These are phyloP conservation scores for Coniferiporia weirii DNA, from an alignment of 1,284 basidiomycete species.

Conservation along the genomic window DNA sequence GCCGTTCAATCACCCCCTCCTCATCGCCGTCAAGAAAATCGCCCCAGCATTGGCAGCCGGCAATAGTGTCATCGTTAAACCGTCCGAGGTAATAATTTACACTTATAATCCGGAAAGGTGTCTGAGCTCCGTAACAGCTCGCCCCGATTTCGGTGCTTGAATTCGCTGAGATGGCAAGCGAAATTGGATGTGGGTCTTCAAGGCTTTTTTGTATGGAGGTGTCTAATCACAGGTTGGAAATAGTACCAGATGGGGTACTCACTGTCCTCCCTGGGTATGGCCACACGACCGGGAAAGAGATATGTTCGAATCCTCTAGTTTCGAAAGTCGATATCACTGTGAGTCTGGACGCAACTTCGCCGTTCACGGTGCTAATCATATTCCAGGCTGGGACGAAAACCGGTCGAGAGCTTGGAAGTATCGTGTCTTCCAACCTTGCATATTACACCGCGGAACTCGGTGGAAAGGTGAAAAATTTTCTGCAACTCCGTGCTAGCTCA, in stretches of 20 bases:
- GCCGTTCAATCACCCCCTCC: constrained; percentile 80
- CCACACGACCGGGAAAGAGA: constrained; percentile 51
- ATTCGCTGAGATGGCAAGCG: constrained; percentile 58
- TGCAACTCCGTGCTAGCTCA: neutral
- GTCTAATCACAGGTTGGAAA: neutral
- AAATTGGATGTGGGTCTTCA: constrained; percentile 54
- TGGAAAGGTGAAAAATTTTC: constrained; percentile 51
- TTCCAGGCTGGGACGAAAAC: constrained; percentile 70
- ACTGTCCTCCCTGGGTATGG: constrained; percentile 71
- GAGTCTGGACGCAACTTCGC: constrained; percentile 23
- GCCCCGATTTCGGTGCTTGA: constrained; percentile 76
- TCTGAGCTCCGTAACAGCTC: constrained; percentile 35
- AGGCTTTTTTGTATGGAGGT: neutral
- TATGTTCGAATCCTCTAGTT: constrained; percentile 60
- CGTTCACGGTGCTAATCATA: neutral
- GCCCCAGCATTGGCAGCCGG: constrained; percentile 81
- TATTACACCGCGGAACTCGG: constrained; percentile 77
- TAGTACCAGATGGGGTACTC: constrained; percentile 72
- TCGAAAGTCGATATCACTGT: constrained; percentile 82
- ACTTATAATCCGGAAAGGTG: neutral
- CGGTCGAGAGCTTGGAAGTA: constrained; percentile 62
- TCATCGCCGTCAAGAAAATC: constrained; percentile 83
- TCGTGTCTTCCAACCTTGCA: constrained; percentile 67
- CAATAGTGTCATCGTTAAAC: constrained; percentile 79
- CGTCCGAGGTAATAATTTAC: constrained; percentile 52